These are phyloP conservation scores for Epichloe sibirici DNA, from an alignment of 2,329 filamentous ascomycete genomes.

Conservation along the genomic window DNA sequence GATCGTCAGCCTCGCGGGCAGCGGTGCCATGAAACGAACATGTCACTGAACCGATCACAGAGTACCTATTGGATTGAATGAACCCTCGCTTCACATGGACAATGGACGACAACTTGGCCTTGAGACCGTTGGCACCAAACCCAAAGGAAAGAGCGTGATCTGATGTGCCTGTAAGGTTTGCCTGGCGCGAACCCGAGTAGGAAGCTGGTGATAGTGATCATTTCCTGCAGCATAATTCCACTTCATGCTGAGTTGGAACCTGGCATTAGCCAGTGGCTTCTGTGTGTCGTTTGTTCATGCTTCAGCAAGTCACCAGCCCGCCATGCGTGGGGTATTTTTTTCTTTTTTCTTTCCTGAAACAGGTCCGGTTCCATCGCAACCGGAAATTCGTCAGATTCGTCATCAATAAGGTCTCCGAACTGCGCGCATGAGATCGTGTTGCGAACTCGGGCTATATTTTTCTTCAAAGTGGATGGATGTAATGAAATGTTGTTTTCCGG, in stretches of 20 bases:
- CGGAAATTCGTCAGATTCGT: neutral
- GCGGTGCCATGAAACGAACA: neutral
- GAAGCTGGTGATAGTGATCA: neutral
- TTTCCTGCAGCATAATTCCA: neutral
- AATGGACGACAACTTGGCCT: neutral
- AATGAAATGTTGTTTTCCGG: neutral
- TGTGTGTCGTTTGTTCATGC: slow-evolving; percentile 1
- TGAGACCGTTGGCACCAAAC: neutral
- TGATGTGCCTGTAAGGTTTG: neutral
- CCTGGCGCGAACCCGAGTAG: neutral
- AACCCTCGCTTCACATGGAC: neutral
- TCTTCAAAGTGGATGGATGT: neutral
- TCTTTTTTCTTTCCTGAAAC: slow-evolving; percentile 4
- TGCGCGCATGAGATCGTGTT: neutral
- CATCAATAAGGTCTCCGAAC: neutral
- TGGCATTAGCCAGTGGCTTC: neutral
- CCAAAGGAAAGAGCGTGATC: neutral
- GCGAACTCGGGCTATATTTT: too few relatives aligned
- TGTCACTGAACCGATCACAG: neutral
- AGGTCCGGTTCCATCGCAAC: slow-evolving; percentile 1
- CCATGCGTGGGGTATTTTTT: neutral
- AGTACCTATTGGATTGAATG: neutral
- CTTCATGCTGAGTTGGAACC: neutral
- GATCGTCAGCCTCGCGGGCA: neutral
- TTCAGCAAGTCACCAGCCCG: neutral